These are phyloP conservation scores for Thraustochytrium sp. DNA, from an alignment of 352 stramenopile genomes.

Conservation along the genomic window DNA sequence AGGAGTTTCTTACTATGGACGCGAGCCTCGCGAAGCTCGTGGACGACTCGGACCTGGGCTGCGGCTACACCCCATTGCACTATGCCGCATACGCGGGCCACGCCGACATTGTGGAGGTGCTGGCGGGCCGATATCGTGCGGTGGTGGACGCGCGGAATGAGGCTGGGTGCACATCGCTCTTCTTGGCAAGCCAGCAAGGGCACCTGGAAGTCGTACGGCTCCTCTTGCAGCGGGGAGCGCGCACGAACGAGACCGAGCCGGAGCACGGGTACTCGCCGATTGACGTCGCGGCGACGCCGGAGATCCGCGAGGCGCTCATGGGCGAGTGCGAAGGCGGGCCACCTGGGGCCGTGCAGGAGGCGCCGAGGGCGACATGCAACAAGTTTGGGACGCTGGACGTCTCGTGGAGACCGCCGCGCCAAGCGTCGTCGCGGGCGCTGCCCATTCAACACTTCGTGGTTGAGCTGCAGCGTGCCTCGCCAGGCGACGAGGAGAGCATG, in stretches of 20 bases:
- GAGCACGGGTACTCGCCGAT: not conserved
- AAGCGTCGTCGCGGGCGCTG: not conserved
- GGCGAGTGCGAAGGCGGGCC: not conserved
- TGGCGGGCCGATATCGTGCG: not conserved
- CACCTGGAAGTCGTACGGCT: conserved; percentile 35
- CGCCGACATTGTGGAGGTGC: conserved; percentile 19
- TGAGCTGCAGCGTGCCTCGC: not conserved
- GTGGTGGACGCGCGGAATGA: conserved; percentile 41
- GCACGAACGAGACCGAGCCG: conserved; percentile 25
- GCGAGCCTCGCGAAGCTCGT: not conserved
- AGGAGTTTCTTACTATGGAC: conserved; percentile 44
- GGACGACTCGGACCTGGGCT: conserved; percentile 48
- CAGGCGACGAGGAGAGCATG: not conserved
- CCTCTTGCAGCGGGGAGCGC: conserved; percentile 42
- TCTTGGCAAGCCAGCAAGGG: conserved; percentile 48
- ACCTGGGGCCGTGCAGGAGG: not conserved
- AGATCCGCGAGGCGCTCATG: not conserved
- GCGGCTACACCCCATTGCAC: conserved; percentile 47
- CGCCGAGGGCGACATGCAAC: not conserved
- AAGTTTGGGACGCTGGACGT: not conserved
- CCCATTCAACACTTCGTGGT: not conserved
- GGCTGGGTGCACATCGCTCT: conserved; percentile 47
- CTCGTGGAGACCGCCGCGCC: not conserved
- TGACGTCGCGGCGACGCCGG: not conserved
- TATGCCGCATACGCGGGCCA: conserved; percentile 51